These are phyloP conservation scores for Podila horticola DNA, from an alignment of 192 early-diverging fungal species.

Conservation along the genomic window DNA sequence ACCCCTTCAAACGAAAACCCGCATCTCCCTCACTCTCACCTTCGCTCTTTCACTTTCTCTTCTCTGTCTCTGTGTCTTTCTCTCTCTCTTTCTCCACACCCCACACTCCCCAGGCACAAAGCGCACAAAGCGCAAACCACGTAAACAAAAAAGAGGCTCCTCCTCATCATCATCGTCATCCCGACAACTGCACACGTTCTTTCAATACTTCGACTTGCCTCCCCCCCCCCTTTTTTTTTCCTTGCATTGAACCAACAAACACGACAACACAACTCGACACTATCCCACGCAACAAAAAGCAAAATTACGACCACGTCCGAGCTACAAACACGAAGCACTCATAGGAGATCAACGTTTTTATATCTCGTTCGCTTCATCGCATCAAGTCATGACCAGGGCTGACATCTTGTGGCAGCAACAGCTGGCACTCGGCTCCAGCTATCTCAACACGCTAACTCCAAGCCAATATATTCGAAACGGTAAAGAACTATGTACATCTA, in stretches of 20 bases:
- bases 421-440: conserved; percentile 34
- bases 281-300: not conserved
- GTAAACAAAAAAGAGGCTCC: not conserved
- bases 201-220: not conserved
- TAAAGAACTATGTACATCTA: conserved; percentile 9
- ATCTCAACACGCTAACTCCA: conserved; percentile 32
- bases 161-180: not conserved
- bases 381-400: conserved; percentile 25
- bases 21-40: not conserved
- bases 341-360: not conserved
- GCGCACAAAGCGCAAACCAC: not conserved
- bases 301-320: not conserved
- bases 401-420: conserved; percentile 41
- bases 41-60: not conserved
- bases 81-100: conserved; percentile 2
- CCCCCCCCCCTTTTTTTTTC: not conserved
- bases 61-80: not conserved
- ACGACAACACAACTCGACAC: not conserved
- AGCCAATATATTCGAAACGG: conserved; percentile 37
- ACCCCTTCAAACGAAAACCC: not conserved
- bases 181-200: not conserved
- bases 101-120: conserved; percentile 14
- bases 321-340: not conserved
- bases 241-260: no score
- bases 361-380: not conserved